Base-by-base conservation (phyloP, 345 rosid genomes). In the Euclidium syriacum region DNA sequence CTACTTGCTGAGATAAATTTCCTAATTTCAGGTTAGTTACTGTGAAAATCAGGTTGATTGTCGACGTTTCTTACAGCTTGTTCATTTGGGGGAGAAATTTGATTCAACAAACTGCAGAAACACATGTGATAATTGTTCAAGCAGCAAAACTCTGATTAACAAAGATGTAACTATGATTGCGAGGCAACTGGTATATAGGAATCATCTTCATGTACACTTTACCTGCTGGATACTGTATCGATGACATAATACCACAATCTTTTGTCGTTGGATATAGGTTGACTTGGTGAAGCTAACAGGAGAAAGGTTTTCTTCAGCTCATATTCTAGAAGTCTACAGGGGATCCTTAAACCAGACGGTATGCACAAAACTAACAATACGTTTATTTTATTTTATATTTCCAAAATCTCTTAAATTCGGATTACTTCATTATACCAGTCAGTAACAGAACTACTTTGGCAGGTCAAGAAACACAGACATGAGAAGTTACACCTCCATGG, bases 1-100 rank as follows among this genome's bases (percentile, higher is more conserved):
- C 6, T 47, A 60, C 44, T 22, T 30, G 42, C 64, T 56, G 44
- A 49, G 14, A 50, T 33, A 9, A 55, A 50, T 61, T 56, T 42
- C 65, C 47, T 49, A 34, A 47, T 62, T 80, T 71, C 94, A 94
- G 99, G 90, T 94, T 51, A 80, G 97, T 73, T 94, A 87, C 58
- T 82, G 91, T 32, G 97, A 94, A 81, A 94, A 90, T 69, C 86
- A 94, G 71, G 95, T 94, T 52, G 99, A 94, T 52, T 94, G 99
- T 59, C 80, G 97, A 70, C 96, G 99, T 36, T 77, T 80, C 57
- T 79, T 94, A 51, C 99, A 94, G 70, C 86, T 94, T 26, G 68
- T 83, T 44, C 99, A 94, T 81, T 87, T 94, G 39, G 99, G 99
- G 57, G 99, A 94, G 66, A 90, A 87, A 41, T 94, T 94, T 64